Percentiles rank a stretch among this genome's conserved stretches.
phyloP scores from a whole-genome alignment of 176 grass and related monocot species.

The bread wheat (Triticum aestivum) region IWGSC_CS_RefSeq_v2.1 NC_057804.1:452926291-452926790 shows the following conservation, averaged over 20 bases:
- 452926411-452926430: constrained; percentile 29
- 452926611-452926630: constrained; percentile 68
- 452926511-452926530: constrained; percentile 84
- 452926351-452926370: neutral
- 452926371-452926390: neutral
- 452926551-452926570: constrained; percentile 58
- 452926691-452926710: constrained; percentile 37
- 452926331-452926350: constrained; percentile 15
- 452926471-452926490: constrained; percentile 76
- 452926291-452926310: constrained; percentile 16
- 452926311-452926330: constrained; percentile 9
- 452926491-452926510: constrained; percentile 92
- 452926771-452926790: constrained; percentile 52
- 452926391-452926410: neutral
- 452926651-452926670: constrained; percentile 21
- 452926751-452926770: constrained; percentile 87
- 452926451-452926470: constrained; percentile 78
- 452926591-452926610: constrained; percentile 67
- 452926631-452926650: constrained; percentile 56
- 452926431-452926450: constrained; percentile 58
- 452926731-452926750: constrained; percentile 64
- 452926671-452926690: constrained; percentile 28
- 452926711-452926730: constrained; percentile 82
- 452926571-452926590: constrained; percentile 50
- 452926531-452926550: constrained; percentile 57